Conservation (phyloP, 108 stramenopile species). For the Ochromonas danica region DNA sequence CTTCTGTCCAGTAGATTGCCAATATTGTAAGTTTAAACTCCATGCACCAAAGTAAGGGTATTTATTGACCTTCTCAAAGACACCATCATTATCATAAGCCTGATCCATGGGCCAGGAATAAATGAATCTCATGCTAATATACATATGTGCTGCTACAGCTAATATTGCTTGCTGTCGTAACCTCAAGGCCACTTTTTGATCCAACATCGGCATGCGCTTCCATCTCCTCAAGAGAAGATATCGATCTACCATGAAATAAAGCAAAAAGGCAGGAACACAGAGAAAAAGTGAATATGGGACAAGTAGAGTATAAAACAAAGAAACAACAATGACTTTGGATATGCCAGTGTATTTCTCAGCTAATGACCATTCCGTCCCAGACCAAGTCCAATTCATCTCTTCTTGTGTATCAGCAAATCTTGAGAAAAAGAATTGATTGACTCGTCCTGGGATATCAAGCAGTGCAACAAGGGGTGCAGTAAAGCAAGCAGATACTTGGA, state of each 20-base stretch:
- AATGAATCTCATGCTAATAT: not conserved
- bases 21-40: not conserved
- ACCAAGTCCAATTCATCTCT: conserved; percentile 49
- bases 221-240: conserved; percentile 50
- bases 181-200: conserved; percentile 37
- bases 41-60: not conserved
- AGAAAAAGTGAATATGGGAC: conserved; percentile 51
- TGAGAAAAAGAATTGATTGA: conserved; percentile 42
- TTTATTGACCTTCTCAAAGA: not conserved
- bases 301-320: conserved; percentile 54
- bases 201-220: conserved; percentile 46
- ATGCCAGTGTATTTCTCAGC: conserved; percentile 62
- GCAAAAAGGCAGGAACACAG: conserved; percentile 44
- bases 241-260: conserved; percentile 51
- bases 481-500: conserved; percentile 49
- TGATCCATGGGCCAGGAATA: conserved; percentile 29
- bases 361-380: conserved; percentile 53
- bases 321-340: conserved; percentile 58
- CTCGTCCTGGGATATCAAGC: conserved; percentile 39
- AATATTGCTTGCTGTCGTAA: conserved; percentile 42
- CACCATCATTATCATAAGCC: conserved; percentile 4
- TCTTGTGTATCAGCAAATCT: conserved; percentile 44
- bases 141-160: conserved; percentile 20
- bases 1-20: not conserved
- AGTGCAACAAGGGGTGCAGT: conserved; percentile 43